phyloP scores from a whole-genome alignment of 2,329 filamentous ascomycete genomes.

The Trichothecium roseum region DNA sequence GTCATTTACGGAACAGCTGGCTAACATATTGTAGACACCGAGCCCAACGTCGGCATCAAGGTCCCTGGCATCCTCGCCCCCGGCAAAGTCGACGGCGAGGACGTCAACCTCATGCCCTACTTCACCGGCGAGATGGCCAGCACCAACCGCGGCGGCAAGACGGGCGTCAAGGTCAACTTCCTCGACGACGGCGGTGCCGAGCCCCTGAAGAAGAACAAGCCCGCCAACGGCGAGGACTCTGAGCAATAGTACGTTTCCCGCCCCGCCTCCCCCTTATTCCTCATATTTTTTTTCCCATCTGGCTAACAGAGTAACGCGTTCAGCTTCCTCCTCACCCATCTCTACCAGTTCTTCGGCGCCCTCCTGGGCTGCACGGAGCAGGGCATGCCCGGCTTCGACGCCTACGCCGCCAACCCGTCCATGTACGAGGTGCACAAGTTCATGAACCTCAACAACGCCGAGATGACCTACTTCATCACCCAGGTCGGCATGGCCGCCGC shows the following conservation, averaged over 20 bases:
- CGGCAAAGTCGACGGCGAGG: slow-evolving; percentile 35
- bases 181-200: slow-evolving; percentile 48
- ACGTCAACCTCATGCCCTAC: slow-evolving; percentile 48
- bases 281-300: background rate
- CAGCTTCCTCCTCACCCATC: slow-evolving; percentile 47
- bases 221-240: slow-evolving; percentile 36
- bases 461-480: slow-evolving; percentile 48
- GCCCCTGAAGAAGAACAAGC: slow-evolving; percentile 43
- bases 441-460: slow-evolving; percentile 41
- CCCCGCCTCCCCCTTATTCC: background rate
- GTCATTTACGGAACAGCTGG: slow-evolving; percentile 1
- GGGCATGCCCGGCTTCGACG: slow-evolving; percentile 36
- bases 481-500: slow-evolving; percentile 46
- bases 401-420: slow-evolving; percentile 33
- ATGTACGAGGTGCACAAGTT: slow-evolving; percentile 48
- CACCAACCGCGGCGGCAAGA: slow-evolving; percentile 36
- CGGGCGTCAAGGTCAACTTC: slow-evolving; percentile 44
- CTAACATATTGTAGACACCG: slow-evolving; percentile 29
- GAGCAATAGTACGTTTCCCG: slow-evolving; percentile 40
- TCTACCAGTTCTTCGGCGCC: slow-evolving; percentile 51
- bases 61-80: slow-evolving; percentile 48
- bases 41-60: slow-evolving; percentile 37
- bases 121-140: slow-evolving; percentile 45
- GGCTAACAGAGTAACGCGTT: background rate
- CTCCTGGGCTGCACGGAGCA: slow-evolving; percentile 45